phyloP scores from a whole-genome alignment of 306 rosid genomes.

The Quercus rubra region DNA sequence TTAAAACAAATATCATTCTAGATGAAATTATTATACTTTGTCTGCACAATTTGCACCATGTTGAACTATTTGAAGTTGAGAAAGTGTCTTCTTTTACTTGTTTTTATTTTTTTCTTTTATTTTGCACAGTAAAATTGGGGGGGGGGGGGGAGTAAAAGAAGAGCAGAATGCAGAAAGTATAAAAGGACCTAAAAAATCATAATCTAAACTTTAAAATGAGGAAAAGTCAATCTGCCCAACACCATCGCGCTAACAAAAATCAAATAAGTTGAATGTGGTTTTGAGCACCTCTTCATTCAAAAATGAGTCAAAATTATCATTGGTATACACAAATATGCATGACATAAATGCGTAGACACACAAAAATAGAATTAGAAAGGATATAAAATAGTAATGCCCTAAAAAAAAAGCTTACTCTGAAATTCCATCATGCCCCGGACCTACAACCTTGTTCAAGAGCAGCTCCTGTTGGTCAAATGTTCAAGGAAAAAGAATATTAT shows the following conservation, averaged over 20 bases:
- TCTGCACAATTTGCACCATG: background rate
- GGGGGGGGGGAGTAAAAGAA: no score
- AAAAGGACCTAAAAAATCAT: background rate
- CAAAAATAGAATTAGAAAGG: background rate
- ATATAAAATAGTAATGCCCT: background rate
- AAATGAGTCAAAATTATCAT: background rate
- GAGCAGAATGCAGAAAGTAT: background rate
- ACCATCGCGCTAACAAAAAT: background rate
- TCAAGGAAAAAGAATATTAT: slow-evolving; percentile 5
- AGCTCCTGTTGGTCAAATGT: slow-evolving; percentile 55
- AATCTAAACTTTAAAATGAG: background rate
- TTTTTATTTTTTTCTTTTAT: background rate
- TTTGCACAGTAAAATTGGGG: background rate
- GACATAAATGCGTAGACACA: background rate
- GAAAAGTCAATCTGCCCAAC: background rate
- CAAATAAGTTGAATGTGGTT: background rate
- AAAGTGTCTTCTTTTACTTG: background rate
- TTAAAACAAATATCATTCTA: background rate
- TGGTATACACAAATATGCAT: background rate
- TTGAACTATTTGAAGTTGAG: background rate
- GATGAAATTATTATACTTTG: background rate
- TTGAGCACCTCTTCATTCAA: background rate
- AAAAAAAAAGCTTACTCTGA: slow-evolving; percentile 36
- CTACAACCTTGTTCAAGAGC: slow-evolving; percentile 54
- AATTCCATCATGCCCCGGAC: slow-evolving; percentile 45